phyloP scores from a whole-genome alignment of 129 eudicot species.

The Kitagawia praeruptora region DNA sequence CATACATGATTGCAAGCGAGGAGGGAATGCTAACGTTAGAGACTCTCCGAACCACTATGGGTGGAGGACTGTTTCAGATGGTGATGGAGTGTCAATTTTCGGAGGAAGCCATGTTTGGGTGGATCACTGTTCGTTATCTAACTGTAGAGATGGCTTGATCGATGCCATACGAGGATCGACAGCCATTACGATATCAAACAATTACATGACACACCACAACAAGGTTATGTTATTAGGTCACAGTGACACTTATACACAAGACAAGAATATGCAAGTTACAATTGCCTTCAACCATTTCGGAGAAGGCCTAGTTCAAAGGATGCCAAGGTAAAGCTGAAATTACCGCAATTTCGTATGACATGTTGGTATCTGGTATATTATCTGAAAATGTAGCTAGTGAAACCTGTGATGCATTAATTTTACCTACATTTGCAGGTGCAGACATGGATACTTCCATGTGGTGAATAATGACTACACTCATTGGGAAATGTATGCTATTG shows the following conservation, averaged over 20 bases:
- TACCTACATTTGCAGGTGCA: constrained; percentile 37
- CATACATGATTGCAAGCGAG: constrained; percentile 78
- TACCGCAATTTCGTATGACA: neutral
- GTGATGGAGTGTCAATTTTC: constrained; percentile 77
- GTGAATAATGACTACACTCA: constrained; percentile 88
- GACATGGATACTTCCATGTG: constrained; percentile 83
- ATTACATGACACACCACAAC: constrained; percentile 77
- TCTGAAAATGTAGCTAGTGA: neutral
- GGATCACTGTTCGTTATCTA: constrained; percentile 80
- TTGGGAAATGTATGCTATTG: constrained; percentile 90
- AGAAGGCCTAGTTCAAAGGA: constrained; percentile 83
- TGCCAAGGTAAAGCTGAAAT: constrained; percentile 44
- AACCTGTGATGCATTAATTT: neutral
- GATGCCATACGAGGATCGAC: constrained; percentile 83
- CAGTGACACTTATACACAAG: constrained; percentile 47
- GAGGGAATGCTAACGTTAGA: constrained; percentile 65
- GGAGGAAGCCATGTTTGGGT: constrained; percentile 88
- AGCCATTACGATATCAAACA: constrained; percentile 75
- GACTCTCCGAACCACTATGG: constrained; percentile 79
- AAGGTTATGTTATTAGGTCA: constrained; percentile 89
- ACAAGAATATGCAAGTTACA: constrained; percentile 81
- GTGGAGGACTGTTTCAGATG: constrained; percentile 62
- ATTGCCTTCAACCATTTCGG: constrained; percentile 89
- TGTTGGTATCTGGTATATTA: neutral
- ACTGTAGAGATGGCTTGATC: constrained; percentile 68